Base-by-base conservation (phyloP, 2,329 filamentous ascomycete genomes). In the Aphanocladium album region DNA sequence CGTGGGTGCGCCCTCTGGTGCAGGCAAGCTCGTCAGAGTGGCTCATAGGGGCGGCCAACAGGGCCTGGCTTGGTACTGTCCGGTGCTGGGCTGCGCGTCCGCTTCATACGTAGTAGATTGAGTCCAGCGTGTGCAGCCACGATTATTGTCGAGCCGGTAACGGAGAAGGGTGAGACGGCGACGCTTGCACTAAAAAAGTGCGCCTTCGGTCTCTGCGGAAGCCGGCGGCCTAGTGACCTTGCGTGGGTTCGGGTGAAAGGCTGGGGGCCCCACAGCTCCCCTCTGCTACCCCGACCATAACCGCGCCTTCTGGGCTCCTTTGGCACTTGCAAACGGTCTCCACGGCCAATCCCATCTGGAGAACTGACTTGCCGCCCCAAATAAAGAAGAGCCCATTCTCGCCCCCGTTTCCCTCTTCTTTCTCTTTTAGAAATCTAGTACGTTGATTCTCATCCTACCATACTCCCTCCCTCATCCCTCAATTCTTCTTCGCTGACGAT, bases 211-310 rank as follows among this genome's bases (percentile, higher is more conserved):
- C 21, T 35, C 5, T 39, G 57, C 50, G 47, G 57, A 53, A 45
- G 35, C 57, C 27, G 57, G 27, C 50, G 57, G 57, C 57, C 57
- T 54, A 60, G 23, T 27, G 19, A 39, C 16, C n/a, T 12, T 19
- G 21, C 9, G 30, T 56, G 53, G 47, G 56, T 52, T 51, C 47
- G 56, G 56, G 14, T 52, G 39, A 58, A 43, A 43, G 30, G 57
- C 21, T 53, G 27, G 30, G n/a, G 30, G 25, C 19, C 57, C 37
- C 57, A 52, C 37, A 25, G 33, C 25, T 19, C n/a, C n/a, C n/a
- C 35, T 55, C 25, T n/a, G 21, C 21, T 55, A 45, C 51, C 52
- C 58, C 51, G 58, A 60, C 43, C 51, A 25, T 60, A 60, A 43
- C 58, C 58, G 58, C 58, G 58, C 58, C 58, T 55, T 60, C 58